These are phyloP conservation scores for Dryadomyces sulphureus DNA, from an alignment of 2,329 filamentous ascomycete genomes.

Conservation along the genomic window DNA sequence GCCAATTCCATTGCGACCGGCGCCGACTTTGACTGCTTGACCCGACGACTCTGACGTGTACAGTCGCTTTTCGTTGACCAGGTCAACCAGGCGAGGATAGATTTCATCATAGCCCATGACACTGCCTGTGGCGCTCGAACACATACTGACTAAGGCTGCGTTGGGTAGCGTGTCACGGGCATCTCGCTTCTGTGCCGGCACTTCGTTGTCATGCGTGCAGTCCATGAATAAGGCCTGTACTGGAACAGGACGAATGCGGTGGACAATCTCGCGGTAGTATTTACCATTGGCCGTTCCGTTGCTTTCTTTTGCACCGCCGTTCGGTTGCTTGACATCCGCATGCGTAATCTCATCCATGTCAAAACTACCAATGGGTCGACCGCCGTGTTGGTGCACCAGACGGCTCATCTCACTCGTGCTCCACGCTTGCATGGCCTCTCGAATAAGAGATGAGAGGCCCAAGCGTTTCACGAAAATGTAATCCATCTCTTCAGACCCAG, in stretches of 20 bases:
- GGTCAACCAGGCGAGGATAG: constrained; percentile 82
- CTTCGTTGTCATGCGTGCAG: constrained; percentile 97
- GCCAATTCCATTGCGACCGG: constrained; percentile 72
- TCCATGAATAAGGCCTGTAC: constrained; percentile 97
- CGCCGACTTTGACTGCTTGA: constrained; percentile 46
- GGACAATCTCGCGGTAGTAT: constrained; percentile 49
- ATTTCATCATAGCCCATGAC: constrained; percentile 98
- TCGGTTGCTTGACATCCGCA: not conserved
- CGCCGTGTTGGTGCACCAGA: constrained; percentile 84
- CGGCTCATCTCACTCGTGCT: constrained; percentile 84
- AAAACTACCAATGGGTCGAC: constrained; percentile 90
- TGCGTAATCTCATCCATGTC: constrained; percentile 71
- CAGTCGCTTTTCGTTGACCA: constrained; percentile 74
- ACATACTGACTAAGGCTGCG: constrained; percentile 90
- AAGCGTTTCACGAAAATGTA: constrained; percentile 90
- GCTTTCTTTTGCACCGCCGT: not conserved
- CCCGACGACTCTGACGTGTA: constrained; percentile 60
- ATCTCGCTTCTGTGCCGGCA: constrained; percentile 87
- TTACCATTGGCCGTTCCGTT: constrained; percentile 17
- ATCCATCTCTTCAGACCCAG: constrained; percentile 88
- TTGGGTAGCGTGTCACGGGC: constrained; percentile 89
- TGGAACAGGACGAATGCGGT: constrained; percentile 70
- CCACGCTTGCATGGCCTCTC: constrained; percentile 98
- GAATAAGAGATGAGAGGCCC: constrained; percentile 79
- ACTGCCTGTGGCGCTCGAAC: constrained; percentile 82